phyloP scores from a whole-genome alignment of 768 basidiomycete species.

The Russula virescens region DNA sequence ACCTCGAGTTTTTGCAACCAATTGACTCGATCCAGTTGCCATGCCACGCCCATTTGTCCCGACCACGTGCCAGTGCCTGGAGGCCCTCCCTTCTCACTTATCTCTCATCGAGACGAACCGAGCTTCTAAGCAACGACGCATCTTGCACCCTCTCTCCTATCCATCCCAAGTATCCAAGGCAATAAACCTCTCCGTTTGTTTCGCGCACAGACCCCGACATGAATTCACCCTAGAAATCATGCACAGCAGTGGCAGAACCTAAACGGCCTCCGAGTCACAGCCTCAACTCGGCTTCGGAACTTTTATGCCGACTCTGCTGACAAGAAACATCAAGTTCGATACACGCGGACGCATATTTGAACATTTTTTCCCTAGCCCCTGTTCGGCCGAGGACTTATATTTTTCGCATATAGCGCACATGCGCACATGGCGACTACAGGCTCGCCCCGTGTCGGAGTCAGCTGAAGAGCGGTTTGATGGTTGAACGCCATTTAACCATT shows the following conservation, averaged over 20 bases:
- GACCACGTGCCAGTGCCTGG: slow-evolving; percentile 9
- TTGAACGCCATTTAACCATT: not conserved
- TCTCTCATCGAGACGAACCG: no score
- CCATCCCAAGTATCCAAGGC: not conserved
- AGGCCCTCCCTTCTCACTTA: no score
- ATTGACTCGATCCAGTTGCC: slow-evolving; percentile 21
- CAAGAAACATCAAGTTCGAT: not conserved
- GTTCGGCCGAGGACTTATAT: slow-evolving; percentile 11
- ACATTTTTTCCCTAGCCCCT: slow-evolving; percentile 6
- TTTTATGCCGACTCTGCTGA: not conserved
- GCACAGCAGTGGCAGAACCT: not conserved
- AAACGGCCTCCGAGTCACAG: not conserved
- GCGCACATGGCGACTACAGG: not conserved
- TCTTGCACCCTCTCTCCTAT: no score
- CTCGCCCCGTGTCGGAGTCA: slow-evolving; percentile 8
- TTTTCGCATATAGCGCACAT: not conserved
- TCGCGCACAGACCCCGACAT: no score
- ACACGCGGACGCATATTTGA: not conserved
- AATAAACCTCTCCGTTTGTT: not conserved
- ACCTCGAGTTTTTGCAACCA: slow-evolving; percentile 4
- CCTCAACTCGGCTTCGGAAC: not conserved
- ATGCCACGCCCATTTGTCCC: slow-evolving; percentile 8
- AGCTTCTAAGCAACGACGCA: no score
- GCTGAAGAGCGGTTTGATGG: slow-evolving; percentile 8
- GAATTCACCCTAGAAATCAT: not conserved